Evolutionary conservation across 75 land plant genomes (phyloP), one percentile per base, ranked within the genome.

Genomic region (Cupressus sempervirens): DNA sequence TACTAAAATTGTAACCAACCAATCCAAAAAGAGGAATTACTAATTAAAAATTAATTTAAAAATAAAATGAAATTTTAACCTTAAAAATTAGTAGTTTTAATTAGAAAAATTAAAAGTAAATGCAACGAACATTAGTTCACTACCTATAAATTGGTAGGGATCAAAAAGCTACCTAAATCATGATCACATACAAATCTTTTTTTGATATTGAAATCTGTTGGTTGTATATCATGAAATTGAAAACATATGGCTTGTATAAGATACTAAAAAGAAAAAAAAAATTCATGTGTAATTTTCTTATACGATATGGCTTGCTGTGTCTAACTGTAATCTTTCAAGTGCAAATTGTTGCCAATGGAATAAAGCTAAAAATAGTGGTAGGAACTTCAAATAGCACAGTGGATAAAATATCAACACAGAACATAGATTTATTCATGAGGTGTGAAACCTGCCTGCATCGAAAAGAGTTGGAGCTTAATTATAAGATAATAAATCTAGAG

Each of bases 381-480:
- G 81, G 29, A 26, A 77, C 80, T 8, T 77, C 80, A 77, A 40
- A 41, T 26, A 77, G 26, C 7, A 23, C 43, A 43, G 30, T 41
- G n/a, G 46, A 41, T 4, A 45, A 43, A 41, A 26, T 79, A 26
- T 79, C 30, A 1, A 32, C 43, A 16, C 50, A 79, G 14, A 79
- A 79, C 12, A 41, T 79, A 79, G 32, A 79, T 26, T 14, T 79
- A 79, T 79, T 79, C 30, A 79, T 79, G 81, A 79, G 81, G 81
- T 77, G 80, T 43, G 48, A 77, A 9, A 40, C 23, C 8, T 77
- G 26, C 43, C n/a, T n/a, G n/a, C 80, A 30, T 40, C 80, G 18
- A 9, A 77, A 46, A 77, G 12, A 43, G 48, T n/a, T 77, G 48
- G 46, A 77, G 80, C 20, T 77, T 41, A 77, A 77, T 43, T 48